phyloP scores from a whole-genome alignment of 2,329 filamentous ascomycete species.

The Botrytis fragariae region DNA sequence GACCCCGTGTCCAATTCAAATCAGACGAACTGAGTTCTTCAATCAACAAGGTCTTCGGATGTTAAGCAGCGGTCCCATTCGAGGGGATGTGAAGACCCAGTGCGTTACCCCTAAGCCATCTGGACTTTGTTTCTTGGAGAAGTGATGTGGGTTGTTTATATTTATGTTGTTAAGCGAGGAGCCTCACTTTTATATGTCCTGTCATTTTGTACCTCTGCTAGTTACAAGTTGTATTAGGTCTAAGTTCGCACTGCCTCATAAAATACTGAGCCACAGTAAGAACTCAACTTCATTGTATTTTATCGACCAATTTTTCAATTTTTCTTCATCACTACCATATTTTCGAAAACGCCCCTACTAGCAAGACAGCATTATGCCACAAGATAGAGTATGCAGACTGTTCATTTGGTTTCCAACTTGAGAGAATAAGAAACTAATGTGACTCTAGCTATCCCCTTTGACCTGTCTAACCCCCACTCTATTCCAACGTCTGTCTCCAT shows the following conservation, averaged over 20 bases:
- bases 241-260: background rate
- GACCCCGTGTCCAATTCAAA: background rate
- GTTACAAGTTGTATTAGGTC: background rate
- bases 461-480: background rate
- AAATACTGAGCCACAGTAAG: background rate
- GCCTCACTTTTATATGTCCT: background rate
- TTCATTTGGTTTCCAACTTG: background rate
- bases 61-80: background rate
- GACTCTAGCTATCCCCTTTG: background rate
- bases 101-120: background rate
- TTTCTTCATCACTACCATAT: background rate
- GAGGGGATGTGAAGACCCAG: background rate
- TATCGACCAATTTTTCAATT: background rate
- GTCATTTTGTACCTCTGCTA: background rate
- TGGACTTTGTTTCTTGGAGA: background rate
- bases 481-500: background rate
- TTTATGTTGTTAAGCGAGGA: background rate
- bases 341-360: background rate
- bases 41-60: background rate
- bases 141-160: background rate
- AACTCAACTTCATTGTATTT: background rate
- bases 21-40: background rate
- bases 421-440: background rate
- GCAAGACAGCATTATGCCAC: background rate
- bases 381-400: background rate